Evolutionary conservation across 2,329 filamentous ascomycete species (phyloP).

Genomic region (Trichoderma hamatum): DNA sequence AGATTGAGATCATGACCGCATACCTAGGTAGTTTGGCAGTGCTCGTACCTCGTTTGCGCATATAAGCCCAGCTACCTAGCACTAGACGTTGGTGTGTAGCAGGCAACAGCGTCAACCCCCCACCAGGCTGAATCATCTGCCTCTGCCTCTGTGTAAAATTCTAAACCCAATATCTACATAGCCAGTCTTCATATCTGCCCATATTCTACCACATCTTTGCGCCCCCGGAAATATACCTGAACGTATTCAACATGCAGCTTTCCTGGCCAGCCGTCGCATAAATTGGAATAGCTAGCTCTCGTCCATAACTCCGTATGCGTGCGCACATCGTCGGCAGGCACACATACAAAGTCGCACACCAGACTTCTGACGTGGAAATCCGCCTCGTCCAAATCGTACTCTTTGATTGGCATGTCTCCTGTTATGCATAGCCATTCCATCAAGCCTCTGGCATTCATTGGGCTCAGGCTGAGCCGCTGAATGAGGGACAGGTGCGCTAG

Average conservation of each 20-base stretch:
- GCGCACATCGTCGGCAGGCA: neutral
- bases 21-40: neutral
- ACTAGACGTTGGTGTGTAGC: neutral
- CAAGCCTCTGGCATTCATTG: neutral
- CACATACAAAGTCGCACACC: neutral
- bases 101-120: slow-evolving; percentile 11
- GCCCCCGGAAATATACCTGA: neutral
- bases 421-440: neutral
- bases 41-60: neutral
- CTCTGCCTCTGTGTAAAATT: neutral
- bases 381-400: neutral
- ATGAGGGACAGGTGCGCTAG: neutral
- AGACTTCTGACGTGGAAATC: neutral
- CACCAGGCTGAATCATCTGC: neutral
- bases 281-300: neutral
- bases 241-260: neutral
- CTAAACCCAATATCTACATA: neutral
- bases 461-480: neutral
- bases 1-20: neutral
- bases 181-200: neutral
- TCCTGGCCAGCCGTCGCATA: neutral
- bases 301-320: neutral
- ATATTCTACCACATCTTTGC: neutral
- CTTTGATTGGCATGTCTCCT: neutral
- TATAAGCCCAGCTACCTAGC: neutral